Conservation (phyloP, 2,329 filamentous ascomycete genomes). For the Alternaria panax region DNA sequence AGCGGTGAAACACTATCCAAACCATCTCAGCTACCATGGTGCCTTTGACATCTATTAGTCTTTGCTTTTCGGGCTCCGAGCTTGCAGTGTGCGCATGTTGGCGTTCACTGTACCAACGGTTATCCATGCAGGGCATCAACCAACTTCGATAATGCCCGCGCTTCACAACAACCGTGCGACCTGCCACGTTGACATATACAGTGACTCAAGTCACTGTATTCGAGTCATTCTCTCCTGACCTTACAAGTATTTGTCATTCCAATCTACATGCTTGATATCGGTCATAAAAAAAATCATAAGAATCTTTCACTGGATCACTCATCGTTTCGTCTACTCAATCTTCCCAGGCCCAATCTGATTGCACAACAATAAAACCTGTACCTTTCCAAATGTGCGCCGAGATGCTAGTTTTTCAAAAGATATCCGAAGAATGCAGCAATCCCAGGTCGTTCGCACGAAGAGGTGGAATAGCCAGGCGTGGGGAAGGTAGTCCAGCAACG, state of each 20-base stretch:
- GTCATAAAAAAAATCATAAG: not conserved
- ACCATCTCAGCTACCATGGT: not conserved
- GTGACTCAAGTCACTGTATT: not conserved
- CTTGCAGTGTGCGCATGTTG: not conserved
- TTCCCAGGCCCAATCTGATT: not conserved
- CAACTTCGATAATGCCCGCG: not conserved
- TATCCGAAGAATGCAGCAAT: conserved; percentile 28
- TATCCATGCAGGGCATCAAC: not conserved
- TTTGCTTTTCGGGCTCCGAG: not conserved
- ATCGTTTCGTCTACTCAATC: not conserved
- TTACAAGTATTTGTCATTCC: not conserved
- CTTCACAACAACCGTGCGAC: conserved; percentile 2
- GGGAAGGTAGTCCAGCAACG: conserved; percentile 22
- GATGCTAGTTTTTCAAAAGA: conserved; percentile 6
- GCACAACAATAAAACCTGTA: not conserved
- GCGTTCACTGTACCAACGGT: conserved; percentile 1
- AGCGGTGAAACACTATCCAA: not conserved
- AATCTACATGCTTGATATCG: not conserved
- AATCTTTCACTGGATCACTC: not conserved
- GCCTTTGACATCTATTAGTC: not conserved
- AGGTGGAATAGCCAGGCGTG: conserved; percentile 38
- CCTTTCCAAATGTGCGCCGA: not conserved
- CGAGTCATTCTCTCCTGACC: not conserved
- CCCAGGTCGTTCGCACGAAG: conserved; percentile 34
- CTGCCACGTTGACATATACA: not conserved